Base-by-base conservation (phyloP, 345 rosid species). In the Xanthoceras sorbifolium region DNA sequence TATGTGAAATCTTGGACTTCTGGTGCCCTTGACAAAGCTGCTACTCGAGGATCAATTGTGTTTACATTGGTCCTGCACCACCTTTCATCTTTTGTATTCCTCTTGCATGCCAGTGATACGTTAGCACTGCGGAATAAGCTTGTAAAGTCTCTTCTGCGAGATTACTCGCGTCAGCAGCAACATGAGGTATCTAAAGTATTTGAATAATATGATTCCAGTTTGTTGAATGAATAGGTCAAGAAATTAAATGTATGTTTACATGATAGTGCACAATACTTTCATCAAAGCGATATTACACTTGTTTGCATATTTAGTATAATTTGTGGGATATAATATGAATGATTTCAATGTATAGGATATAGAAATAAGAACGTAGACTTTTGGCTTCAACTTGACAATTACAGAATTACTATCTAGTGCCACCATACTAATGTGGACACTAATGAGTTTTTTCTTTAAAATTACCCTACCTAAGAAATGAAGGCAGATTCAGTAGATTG, bases 11-110 rank as follows among this genome's bases (percentile, higher is more conserved):
- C 98, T 17, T 93, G 97, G 99, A 82, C 85, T 50, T 77, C 93
- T 40, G 92, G 93, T 71, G 89, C 92, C 59, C 87, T 94, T 52
- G 98, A 94, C 82, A 86, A 86, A 85, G 93, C 97, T 50, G 86
- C 83, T 67, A 71, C 74, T 26, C 87, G 93, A 78, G 81, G 87
- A 82, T 85, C 97, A 67, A 69, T 89, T 74, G 95, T 94, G 64
- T 89, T 68, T 64, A 73, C 88, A 0, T 79, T 94, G 28, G 90
- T 82, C 69, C 46, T 94, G 72, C 95, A 93, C 79, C 97, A 94
- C 46, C 78, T 91, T 50, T 89, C 93, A 67, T 90, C 83, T 36
- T 80, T 89, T 75, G 67, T 91, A 79, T 94, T 94, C 79, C 40
- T 67, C 71, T 67, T 42, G 12, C n/a, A 55, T 68, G 69, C 31